These are phyloP conservation scores for Hexamita inflata DNA, from an alignment of 208 protist species.

Conservation along the genomic window DNA sequence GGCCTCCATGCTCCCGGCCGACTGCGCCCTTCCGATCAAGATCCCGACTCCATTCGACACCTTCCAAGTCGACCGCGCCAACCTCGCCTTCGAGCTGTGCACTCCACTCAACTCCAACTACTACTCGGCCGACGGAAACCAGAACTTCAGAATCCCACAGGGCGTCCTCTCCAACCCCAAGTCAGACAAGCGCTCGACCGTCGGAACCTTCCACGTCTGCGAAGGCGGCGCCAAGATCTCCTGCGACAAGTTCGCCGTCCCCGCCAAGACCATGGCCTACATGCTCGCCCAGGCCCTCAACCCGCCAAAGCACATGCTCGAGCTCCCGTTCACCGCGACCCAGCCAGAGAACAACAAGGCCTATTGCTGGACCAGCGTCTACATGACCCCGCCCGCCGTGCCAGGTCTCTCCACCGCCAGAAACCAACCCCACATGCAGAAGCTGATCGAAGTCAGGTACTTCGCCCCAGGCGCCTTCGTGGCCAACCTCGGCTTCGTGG, in stretches of 20 bases:
- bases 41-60: background rate
- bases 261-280: slow-evolving; percentile 22
- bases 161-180: slow-evolving; percentile 46
- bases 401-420: slow-evolving; percentile 38
- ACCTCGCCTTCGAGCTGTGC: slow-evolving; percentile 7
- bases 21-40: background rate
- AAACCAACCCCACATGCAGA: slow-evolving; percentile 9
- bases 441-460: slow-evolving; percentile 40
- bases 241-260: slow-evolving; percentile 43
- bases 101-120: slow-evolving; percentile 10
- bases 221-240: slow-evolving; percentile 38
- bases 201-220: slow-evolving; percentile 46
- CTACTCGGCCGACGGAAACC: background rate
- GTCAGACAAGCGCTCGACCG: slow-evolving; percentile 43
- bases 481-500: slow-evolving; percentile 45
- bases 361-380: slow-evolving; percentile 36
- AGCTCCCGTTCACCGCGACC: slow-evolving; percentile 37
- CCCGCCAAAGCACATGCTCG: slow-evolving; percentile 30
- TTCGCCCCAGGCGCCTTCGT: slow-evolving; percentile 43
- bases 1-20: background rate
- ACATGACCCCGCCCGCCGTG: slow-evolving; percentile 35
- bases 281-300: slow-evolving; percentile 32
- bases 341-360: slow-evolving; percentile 4
- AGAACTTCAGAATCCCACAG: background rate
- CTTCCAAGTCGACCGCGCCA: slow-evolving; percentile 11